Base-by-base conservation (phyloP, 1,284 basidiomycete species). In the Puccinia brachypodii region DNA sequence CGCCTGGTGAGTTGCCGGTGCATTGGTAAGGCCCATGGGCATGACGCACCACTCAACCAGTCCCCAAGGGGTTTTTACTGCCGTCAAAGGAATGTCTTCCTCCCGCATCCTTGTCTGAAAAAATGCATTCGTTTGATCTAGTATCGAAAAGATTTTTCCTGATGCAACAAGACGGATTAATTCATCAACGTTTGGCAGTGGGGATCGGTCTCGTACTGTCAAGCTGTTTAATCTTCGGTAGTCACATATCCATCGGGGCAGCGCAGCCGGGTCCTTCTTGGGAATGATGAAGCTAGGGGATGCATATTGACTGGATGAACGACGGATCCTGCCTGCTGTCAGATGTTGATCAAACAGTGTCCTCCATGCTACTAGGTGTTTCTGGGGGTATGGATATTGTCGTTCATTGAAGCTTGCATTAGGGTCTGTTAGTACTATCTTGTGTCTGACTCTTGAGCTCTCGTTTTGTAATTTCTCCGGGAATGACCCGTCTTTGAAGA, bases 1-100 rank as follows among this genome's bases (percentile, higher is more conserved):
- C n/a, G 76, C 79, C 77, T 88, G 87, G 83, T 87, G 87, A 0
- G 85, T 83, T 0, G 87, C 85, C 0, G 88, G 88, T 0, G 86
- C 87, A 82, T 89, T 89, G 66, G 31, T n/a, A 19, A 83, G 72
- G 16, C 82, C 83, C 73, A 84, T 82, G 0, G 68, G 83, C 79
- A 84, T 83, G 22, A 84, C 83, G 1, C 82, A 56, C 33, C 33
- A 79, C 60, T 84, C 74, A 50, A 79, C 82, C 3, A 78, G 47
- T 14, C 82, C 73, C 58, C 64, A 73, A n/a, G 62, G 71, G 9
- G 66, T 77, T 25, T 69, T 62, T 44, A 84, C 84, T 3, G 82
- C 82, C 19, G 82, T 84, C 42, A 83, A 72, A 36, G 74, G 82
- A 79, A 84, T 78, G 76, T 83, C 47, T 22, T 81, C 83, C 19